Percentiles rank a stretch among this genome's conserved stretches.
Evolutionary conservation across 768 basidiomycete genomes (phyloP).

Genomic region (Trametopsis cervina): DNA sequence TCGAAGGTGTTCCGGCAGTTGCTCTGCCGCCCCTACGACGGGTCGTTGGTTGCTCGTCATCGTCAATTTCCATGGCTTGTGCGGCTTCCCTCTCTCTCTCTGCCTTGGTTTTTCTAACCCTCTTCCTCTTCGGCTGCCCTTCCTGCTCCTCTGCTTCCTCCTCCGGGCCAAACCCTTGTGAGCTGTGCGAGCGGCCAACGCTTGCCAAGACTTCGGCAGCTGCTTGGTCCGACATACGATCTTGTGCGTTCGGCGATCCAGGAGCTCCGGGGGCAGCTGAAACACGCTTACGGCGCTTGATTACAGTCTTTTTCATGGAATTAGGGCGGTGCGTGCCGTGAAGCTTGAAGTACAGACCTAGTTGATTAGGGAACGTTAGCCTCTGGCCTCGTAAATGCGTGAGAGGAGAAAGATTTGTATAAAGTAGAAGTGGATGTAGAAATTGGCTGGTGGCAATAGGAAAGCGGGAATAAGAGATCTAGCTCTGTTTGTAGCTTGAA

Average conservation of each 20-base stretch:
- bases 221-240: conserved; percentile 73
- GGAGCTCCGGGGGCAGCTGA: conserved; percentile 56
- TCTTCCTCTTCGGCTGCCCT: conserved; percentile 48
- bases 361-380: not conserved
- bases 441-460: too few relatives aligned
- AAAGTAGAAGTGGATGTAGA: not conserved
- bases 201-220: conserved; percentile 86
- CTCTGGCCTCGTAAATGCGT: not conserved
- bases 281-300: conserved; percentile 96
- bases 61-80: conserved; percentile 42
- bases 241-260: conserved; percentile 28
- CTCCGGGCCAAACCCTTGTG: conserved; percentile 31
- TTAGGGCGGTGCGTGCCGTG: conserved; percentile 96
- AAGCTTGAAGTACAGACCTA: conserved; percentile 96
- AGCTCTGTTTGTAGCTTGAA: not conserved
- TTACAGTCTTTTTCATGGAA: conserved; percentile 98
- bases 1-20: not conserved
- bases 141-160: conserved; percentile 34
- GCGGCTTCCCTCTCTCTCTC: conserved; percentile 30
- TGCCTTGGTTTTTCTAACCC: conserved; percentile 30
- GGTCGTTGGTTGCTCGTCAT: conserved; percentile 30
- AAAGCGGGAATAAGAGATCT: too few relatives aligned
- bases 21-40: not conserved
- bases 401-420: not conserved
- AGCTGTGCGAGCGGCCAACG: conserved; percentile 51